phyloP scores from a whole-genome alignment of 495 filamentous ascomycete genomes.

The Hypomontagnella monticulosa region DNA sequence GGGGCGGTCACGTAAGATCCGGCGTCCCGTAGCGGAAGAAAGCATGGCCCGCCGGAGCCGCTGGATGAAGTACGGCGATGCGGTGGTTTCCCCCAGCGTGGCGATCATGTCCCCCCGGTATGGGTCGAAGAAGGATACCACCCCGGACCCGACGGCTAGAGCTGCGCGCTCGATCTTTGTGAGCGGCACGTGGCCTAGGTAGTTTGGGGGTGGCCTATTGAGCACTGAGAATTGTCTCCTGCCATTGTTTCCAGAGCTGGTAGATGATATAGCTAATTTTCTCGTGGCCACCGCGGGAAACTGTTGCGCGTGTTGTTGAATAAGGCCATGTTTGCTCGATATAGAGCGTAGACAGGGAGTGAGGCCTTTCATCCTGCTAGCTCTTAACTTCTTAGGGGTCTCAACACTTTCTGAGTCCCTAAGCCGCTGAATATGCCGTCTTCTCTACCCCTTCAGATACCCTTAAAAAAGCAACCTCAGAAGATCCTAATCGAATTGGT shows the following conservation, averaged over 20 bases:
- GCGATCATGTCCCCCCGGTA: slow-evolving; percentile 91
- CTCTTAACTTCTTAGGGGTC: not conserved
- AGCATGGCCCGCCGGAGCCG: slow-evolving; percentile 94
- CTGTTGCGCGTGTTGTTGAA: slow-evolving; percentile 18
- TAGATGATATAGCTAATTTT: not conserved
- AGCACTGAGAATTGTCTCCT: slow-evolving; percentile 72
- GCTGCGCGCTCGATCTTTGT: slow-evolving; percentile 76
- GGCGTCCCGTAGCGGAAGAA: slow-evolving; percentile 79
- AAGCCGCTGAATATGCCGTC: not conserved
- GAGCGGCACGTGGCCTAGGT: slow-evolving; percentile 92
- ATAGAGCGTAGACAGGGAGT: slow-evolving; percentile 33
- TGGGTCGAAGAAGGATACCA: slow-evolving; percentile 82
- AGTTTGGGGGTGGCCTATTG: slow-evolving; percentile 83
- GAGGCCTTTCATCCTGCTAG: slow-evolving; percentile 34
- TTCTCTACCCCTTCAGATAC: not conserved
- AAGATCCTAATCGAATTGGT: not conserved
- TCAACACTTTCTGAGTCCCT: not conserved
- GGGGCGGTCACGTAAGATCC: slow-evolving; percentile 89
- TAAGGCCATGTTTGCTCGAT: slow-evolving; percentile 21
- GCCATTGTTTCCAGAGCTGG: not conserved
- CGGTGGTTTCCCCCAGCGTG: slow-evolving; percentile 89
- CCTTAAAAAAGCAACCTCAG: not conserved
- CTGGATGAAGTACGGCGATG: slow-evolving; percentile 94
- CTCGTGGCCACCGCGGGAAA: not conserved
- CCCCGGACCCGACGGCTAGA: slow-evolving; percentile 83